phyloP scores from a whole-genome alignment of 129 eudicot genomes.

The Daucus carota region DNA sequence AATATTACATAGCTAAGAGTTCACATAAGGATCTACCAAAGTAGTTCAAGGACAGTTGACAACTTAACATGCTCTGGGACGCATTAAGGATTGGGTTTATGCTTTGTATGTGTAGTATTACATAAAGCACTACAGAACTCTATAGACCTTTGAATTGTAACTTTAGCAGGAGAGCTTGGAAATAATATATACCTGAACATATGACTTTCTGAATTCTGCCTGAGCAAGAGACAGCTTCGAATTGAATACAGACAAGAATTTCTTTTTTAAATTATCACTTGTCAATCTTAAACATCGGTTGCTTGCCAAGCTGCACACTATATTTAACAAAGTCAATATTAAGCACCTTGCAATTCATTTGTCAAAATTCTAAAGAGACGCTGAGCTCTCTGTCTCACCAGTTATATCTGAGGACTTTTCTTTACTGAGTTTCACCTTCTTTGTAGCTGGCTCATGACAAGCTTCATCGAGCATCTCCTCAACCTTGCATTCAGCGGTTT shows the following conservation, averaged over 20 bases:
- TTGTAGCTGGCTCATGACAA: conserved; percentile 17
- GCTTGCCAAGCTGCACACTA: conserved; percentile 26
- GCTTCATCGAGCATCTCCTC: conserved; percentile 29
- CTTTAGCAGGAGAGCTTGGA: conserved; percentile 15
- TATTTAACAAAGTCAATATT: conserved; percentile 8
- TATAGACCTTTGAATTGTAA: background rate
- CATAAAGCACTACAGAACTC: conserved; percentile 4
- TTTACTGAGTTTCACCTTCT: conserved; percentile 12
- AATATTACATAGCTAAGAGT: background rate
- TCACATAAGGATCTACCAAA: background rate
- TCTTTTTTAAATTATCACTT: conserved; percentile 5
- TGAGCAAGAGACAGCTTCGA: conserved; percentile 6
- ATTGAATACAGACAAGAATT: conserved; percentile 5
- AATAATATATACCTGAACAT: conserved; percentile 51
- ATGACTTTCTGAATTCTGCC: conserved; percentile 60
- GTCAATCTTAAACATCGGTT: conserved; percentile 36
- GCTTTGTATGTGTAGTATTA: background rate
- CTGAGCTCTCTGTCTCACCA: conserved; percentile 17
- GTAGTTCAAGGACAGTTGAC: background rate
- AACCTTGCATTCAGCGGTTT: conserved; percentile 22
- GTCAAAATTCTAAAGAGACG: conserved; percentile 5
- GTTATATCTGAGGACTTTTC: conserved; percentile 17
- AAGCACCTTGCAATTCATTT: conserved; percentile 22
- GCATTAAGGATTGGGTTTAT: background rate
- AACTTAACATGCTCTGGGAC: background rate